phyloP scores from a whole-genome alignment of 2,329 filamentous ascomycete genomes.

The Cladosporium sp. region DNA sequence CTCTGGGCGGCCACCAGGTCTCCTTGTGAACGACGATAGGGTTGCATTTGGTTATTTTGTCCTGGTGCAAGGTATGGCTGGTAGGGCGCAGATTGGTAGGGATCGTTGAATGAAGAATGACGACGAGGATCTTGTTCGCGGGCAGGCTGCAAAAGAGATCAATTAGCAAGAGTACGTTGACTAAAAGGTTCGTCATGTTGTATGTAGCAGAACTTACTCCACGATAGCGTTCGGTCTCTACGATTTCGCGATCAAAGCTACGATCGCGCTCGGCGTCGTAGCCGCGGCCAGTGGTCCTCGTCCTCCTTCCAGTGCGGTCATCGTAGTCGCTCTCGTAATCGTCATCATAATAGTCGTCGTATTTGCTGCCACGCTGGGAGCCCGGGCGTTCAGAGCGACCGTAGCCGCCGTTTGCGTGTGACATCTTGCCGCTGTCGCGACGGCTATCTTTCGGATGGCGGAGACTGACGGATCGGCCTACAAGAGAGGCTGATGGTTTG shows the following conservation, averaged over 20 bases:
- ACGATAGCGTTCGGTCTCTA: slow-evolving; percentile 29
- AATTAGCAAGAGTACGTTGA: not conserved
- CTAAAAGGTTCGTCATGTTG: not conserved
- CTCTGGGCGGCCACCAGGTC: slow-evolving; percentile 16
- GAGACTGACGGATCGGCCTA: slow-evolving; percentile 10
- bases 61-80: slow-evolving; percentile 8
- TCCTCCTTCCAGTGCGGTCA: slow-evolving; percentile 11
- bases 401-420: slow-evolving; percentile 26
- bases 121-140: slow-evolving; percentile 20
- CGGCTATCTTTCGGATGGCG: slow-evolving; percentile 16
- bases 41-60: slow-evolving; percentile 16
- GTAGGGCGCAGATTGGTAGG: slow-evolving; percentile 9
- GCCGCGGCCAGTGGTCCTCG: slow-evolving; percentile 17
- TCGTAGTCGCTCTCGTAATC: slow-evolving; percentile 16
- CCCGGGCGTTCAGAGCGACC: slow-evolving; percentile 26
- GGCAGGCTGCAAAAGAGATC: slow-evolving; percentile 18
- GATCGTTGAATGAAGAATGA: slow-evolving; percentile 6
- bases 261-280: slow-evolving; percentile 21
- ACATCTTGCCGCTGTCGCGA: slow-evolving; percentile 23
- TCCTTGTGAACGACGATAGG: slow-evolving; percentile 25
- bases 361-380: not conserved
- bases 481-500: slow-evolving; percentile 14
- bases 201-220: slow-evolving; percentile 25
- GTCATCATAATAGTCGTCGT: slow-evolving; percentile 13
- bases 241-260: slow-evolving; percentile 27